Conservation (phyloP, 352 stramenopile species). For the Pythium plurisporium region DNA sequence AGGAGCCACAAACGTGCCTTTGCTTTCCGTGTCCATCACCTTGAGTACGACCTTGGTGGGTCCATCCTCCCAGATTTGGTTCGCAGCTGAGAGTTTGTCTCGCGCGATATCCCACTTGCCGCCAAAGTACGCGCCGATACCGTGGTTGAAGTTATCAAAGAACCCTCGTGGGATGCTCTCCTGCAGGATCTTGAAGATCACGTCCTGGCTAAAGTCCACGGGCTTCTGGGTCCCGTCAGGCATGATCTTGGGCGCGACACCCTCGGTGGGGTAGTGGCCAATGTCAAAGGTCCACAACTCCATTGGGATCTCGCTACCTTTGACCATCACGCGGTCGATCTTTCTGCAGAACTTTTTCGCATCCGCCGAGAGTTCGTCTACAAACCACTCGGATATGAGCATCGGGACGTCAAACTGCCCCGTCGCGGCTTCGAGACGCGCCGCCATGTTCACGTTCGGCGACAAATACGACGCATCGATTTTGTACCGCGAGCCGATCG, state of each 20-base stretch:
- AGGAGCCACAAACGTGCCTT: slow-evolving; percentile 72
- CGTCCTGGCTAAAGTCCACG: slow-evolving; percentile 74
- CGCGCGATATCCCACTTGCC: slow-evolving; percentile 90
- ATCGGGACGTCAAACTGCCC: slow-evolving; percentile 95
- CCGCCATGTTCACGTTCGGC: slow-evolving; percentile 97
- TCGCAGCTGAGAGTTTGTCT: slow-evolving; percentile 76
- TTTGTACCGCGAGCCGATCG: slow-evolving; percentile 97
- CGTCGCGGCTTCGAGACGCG: slow-evolving; percentile 93
- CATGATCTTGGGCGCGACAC: slow-evolving; percentile 42
- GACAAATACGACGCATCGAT: slow-evolving; percentile 98
- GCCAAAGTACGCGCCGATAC: slow-evolving; percentile 90
- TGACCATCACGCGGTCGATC: slow-evolving; percentile 95
- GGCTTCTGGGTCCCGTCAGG: slow-evolving; percentile 67
- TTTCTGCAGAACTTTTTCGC: slow-evolving; percentile 88
- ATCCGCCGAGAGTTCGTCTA: slow-evolving; percentile 89
- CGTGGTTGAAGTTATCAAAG: slow-evolving; percentile 88
- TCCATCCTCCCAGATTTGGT: slow-evolving; percentile 89
- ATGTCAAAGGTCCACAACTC: slow-evolving; percentile 94
- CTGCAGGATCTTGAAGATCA: slow-evolving; percentile 70
- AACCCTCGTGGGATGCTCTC: slow-evolving; percentile 85
- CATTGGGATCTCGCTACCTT: slow-evolving; percentile 94
- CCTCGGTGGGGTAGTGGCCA: slow-evolving; percentile 64
- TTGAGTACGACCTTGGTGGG: slow-evolving; percentile 90
- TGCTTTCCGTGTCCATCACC: slow-evolving; percentile 90
- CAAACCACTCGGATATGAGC: slow-evolving; percentile 93